A percentile compares a stretch with the other conserved stretches of the same genome.
Evolutionary conservation across 2,329 filamentous ascomycete species (phyloP).

Genomic region (Fusarium acutatum): DNA sequence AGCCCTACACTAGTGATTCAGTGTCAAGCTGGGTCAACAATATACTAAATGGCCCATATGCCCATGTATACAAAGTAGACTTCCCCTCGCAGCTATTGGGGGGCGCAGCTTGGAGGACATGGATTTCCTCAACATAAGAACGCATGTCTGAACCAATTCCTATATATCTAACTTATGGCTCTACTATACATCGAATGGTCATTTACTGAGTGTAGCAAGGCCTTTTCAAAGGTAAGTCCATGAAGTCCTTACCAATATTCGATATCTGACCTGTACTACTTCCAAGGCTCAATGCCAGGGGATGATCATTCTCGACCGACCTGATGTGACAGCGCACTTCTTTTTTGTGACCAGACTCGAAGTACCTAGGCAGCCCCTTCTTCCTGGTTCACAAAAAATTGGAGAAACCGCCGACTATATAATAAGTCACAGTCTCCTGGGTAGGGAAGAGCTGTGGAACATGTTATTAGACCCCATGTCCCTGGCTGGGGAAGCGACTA

Average conservation of each 20-base stretch:
- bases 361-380: too few relatives aligned
- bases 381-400: not conserved
- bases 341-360: not conserved
- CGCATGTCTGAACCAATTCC: too few relatives aligned
- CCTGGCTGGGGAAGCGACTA: not conserved
- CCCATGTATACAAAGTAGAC: not conserved
- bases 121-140: not conserved
- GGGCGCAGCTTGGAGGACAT: not conserved
- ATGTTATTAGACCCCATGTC: not conserved
- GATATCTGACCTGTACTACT: not conserved
- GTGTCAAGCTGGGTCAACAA: not conserved
- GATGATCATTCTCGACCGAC: not conserved
- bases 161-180: not conserved
- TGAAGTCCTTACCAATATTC: not conserved
- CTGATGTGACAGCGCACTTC: not conserved
- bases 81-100: not conserved
- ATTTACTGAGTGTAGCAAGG: fast-evolving
- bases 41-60: fast-evolving
- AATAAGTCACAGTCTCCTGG: not conserved
- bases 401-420: too few relatives aligned
- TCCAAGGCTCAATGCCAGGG: too few relatives aligned
- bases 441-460: not conserved
- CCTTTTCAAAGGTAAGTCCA: not conserved
- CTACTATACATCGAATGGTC: not conserved
- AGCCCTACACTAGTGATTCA: not conserved